Percentiles rank a stretch among this genome's conserved stretches.
phyloP scores from a whole-genome alignment of 441 rosid species.

The Pelargonium myrrhifolium region DNA sequence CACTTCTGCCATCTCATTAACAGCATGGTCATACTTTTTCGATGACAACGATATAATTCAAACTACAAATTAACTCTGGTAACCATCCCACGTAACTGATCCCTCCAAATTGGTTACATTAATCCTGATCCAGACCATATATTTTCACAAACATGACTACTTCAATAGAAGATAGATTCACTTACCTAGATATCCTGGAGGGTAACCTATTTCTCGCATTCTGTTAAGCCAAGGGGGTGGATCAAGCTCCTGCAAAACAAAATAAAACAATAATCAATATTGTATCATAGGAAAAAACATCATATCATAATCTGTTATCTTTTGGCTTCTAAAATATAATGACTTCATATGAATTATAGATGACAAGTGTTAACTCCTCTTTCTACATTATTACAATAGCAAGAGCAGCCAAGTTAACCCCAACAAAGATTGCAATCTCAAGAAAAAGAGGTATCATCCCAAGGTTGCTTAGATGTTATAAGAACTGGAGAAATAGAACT shows the following conservation, averaged over 20 bases:
- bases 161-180: neutral
- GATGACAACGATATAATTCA: too few species aligned
- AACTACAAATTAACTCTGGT: too few species aligned
- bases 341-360: neutral
- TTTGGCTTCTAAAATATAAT: neutral
- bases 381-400: neutral
- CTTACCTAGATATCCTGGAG: conserved; percentile 89
- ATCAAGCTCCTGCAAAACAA: conserved; percentile 63
- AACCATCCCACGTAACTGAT: too few species aligned
- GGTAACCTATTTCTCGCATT: conserved; percentile 95
- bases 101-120: too few species aligned
- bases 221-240: conserved; percentile 98
- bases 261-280: neutral
- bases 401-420: neutral
- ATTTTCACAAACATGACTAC: neutral
- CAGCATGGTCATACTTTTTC: too few species aligned
- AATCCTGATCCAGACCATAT: too few species aligned
- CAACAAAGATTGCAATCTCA: neutral
- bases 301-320: neutral
- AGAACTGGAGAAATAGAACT: neutral
- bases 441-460: neutral
- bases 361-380: neutral
- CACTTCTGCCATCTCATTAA: too few species aligned
- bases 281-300: neutral
- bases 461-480: neutral